These are phyloP conservation scores for Articulospora tetracladia DNA, from an alignment of 495 filamentous ascomycete genomes.

Conservation along the genomic window DNA sequence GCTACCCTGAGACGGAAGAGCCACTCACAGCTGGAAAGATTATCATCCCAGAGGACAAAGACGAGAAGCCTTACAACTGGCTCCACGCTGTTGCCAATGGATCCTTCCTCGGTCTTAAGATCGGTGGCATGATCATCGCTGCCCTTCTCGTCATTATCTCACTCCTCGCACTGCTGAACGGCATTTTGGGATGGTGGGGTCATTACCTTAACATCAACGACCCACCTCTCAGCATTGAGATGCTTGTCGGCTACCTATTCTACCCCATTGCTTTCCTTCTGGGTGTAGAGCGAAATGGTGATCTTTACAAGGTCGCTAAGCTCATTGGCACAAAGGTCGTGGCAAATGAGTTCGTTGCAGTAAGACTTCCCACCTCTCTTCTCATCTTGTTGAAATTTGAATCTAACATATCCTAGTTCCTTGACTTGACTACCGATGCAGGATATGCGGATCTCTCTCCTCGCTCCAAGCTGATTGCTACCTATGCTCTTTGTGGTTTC, in stretches of 20 bases:
- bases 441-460: conserved; percentile 54
- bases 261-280: conserved; percentile 84
- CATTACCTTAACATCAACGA: conserved; percentile 71
- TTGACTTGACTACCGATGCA: conserved; percentile 40
- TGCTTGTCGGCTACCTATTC: conserved; percentile 79
- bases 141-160: conserved; percentile 83
- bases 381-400: not conserved
- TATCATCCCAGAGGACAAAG: conserved; percentile 64
- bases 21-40: conserved; percentile 75
- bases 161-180: conserved; percentile 70
- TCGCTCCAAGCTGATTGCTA: conserved; percentile 69
- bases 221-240: conserved; percentile 64
- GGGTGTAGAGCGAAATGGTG: conserved; percentile 71
- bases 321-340: conserved; percentile 84
- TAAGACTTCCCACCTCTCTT: conserved; percentile 12
- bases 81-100: conserved; percentile 86
- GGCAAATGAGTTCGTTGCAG: conserved; percentile 40
- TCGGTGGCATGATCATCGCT: conserved; percentile 78
- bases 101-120: conserved; percentile 84
- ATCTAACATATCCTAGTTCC: conserved; percentile 41
- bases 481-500: conserved; percentile 71
- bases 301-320: conserved; percentile 69
- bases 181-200: conserved; percentile 86
- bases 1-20: conserved; percentile 83
- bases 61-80: conserved; percentile 67